Percentiles rank a stretch among this genome's conserved stretches.
Conservation (phyloP, 176 grass and related monocot species). For the Musa itinerans region DNA sequence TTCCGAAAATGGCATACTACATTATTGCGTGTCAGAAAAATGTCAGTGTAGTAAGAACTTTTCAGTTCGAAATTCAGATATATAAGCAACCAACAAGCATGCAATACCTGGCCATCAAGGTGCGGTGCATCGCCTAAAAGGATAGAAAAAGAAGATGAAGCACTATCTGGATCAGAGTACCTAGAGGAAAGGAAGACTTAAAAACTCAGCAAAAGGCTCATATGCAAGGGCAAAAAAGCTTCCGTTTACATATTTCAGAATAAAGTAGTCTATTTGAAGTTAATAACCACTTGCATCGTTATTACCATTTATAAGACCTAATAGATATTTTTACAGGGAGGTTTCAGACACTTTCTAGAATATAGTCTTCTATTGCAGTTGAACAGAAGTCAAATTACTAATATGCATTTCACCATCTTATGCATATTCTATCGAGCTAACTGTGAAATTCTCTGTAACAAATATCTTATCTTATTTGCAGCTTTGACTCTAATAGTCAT, state of each 20-base stretch:
- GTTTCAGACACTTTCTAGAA: background rate
- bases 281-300: background rate
- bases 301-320: background rate
- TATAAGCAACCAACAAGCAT: background rate
- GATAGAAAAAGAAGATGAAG: conserved; percentile 80
- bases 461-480: background rate
- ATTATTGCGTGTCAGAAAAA: conserved; percentile 18
- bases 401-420: background rate
- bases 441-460: background rate
- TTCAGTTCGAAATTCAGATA: conserved; percentile 5
- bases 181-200: conserved; percentile 27
- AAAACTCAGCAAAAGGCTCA: background rate
- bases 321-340: background rate
- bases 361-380: background rate
- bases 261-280: background rate
- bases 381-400: background rate
- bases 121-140: conserved; percentile 86
- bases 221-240: background rate
- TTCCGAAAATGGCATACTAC: conserved; percentile 95
- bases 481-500: background rate
- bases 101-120: conserved; percentile 77
- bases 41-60: conserved; percentile 11
- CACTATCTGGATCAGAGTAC: conserved; percentile 90
- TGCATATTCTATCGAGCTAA: background rate
- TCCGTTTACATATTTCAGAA: background rate